Evolutionary conservation across 140 eudicot species (phyloP).

Genomic region (Ambrosia hybrid): DNA sequence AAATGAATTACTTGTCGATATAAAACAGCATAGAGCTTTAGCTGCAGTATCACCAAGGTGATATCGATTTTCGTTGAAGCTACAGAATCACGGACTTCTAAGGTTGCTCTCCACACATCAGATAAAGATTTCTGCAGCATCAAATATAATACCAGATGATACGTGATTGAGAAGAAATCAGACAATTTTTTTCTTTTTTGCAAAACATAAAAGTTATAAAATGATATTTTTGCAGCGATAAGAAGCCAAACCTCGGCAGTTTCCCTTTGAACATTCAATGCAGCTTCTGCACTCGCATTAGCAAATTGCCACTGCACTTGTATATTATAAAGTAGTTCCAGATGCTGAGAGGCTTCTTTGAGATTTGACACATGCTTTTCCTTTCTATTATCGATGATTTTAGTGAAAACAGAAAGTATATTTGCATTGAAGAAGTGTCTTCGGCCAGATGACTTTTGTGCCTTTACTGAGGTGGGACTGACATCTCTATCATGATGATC

Average conservation of each 20-base stretch:
- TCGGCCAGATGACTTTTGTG: conserved; percentile 59
- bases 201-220: background rate
- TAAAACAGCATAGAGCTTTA: conserved; percentile 62
- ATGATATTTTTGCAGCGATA: conserved; percentile 7
- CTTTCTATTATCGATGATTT: conserved; percentile 54
- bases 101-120: conserved; percentile 60
- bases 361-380: conserved; percentile 53
- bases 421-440: conserved; percentile 52
- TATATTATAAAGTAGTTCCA: conserved; percentile 67
- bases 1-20: conserved; percentile 64
- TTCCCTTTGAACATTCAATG: conserved; percentile 44
- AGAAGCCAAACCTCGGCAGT: conserved; percentile 64
- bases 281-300: conserved; percentile 64
- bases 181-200: no score
- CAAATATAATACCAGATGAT: conserved; percentile 6
- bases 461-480: conserved; percentile 54
- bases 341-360: conserved; percentile 57
- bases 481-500: conserved; percentile 39
- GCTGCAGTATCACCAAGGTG: conserved; percentile 54
- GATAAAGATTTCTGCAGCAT: conserved; percentile 60
- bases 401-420: conserved; percentile 70
- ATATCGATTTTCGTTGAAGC: conserved; percentile 53
- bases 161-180: background rate
- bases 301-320: conserved; percentile 87
- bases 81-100: conserved; percentile 58